These are phyloP conservation scores for Collybia mongolica DNA, from an alignment of 768 basidiomycete species.

Conservation along the genomic window DNA sequence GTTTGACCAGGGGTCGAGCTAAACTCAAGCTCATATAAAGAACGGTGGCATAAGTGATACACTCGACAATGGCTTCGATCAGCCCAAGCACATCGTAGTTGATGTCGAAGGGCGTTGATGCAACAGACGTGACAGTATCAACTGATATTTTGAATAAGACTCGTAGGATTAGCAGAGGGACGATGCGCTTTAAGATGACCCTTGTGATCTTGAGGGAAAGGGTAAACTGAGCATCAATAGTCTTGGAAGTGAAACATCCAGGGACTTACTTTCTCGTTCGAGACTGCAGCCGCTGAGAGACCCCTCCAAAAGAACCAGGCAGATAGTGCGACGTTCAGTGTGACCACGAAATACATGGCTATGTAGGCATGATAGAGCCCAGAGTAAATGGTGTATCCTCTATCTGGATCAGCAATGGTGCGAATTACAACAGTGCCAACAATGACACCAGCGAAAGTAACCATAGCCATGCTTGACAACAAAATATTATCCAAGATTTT, in stretches of 20 bases:
- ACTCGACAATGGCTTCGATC: slow-evolving; percentile 4
- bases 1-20: background rate
- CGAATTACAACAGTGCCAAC: background rate
- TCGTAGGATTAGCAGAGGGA: slow-evolving; percentile 4
- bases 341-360: background rate
- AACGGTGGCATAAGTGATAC: background rate
- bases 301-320: slow-evolving; percentile 2
- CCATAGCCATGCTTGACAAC: background rate
- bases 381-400: background rate
- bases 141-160: slow-evolving; percentile 3
- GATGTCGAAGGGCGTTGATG: slow-evolving; percentile 1
- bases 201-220: background rate
- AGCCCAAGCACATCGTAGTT: background rate
- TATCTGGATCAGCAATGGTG: background rate
- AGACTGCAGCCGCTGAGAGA: background rate
- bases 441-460: background rate
- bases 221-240: background rate
- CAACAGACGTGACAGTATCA: slow-evolving; percentile 2
- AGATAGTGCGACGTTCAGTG: slow-evolving; percentile 2
- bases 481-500: background rate
- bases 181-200: background rate
- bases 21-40: slow-evolving; percentile 1
- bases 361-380: slow-evolving; percentile 4
- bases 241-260: background rate
- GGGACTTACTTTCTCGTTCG: background rate